These are phyloP conservation scores for Vanilla planifolia DNA, from an alignment of 106 monocot genomes.

Conservation along the genomic window DNA sequence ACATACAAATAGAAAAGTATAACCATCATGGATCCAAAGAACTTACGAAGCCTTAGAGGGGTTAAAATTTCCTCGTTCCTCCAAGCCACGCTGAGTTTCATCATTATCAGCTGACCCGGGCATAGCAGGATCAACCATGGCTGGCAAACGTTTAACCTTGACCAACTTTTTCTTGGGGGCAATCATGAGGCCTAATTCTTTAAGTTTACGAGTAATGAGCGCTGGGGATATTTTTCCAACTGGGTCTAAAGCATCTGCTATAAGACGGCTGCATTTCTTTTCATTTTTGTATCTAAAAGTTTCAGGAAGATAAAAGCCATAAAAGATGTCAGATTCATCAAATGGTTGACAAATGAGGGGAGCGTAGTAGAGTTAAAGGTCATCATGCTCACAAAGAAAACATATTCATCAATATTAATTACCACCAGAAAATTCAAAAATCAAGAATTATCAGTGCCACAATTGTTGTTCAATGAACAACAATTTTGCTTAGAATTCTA, in stretches of 20 bases:
- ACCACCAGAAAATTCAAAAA: too few relatives aligned
- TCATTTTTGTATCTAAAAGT: conserved; percentile 65
- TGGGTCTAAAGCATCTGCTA: conserved; percentile 62
- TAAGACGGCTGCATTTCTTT: conserved; percentile 41
- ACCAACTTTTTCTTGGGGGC: conserved; percentile 24
- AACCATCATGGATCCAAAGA: neutral
- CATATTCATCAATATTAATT: too few relatives aligned
- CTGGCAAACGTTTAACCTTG: neutral
- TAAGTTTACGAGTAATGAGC: conserved; percentile 59
- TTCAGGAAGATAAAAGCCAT: neutral
- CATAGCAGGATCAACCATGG: neutral
- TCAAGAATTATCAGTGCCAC: too few relatives aligned
- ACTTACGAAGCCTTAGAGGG: conserved; percentile 1
- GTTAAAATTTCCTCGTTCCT: neutral
- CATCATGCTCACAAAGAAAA: too few relatives aligned
- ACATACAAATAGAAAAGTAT: neutral
- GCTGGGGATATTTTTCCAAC: conserved; percentile 54
- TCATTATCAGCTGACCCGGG: neutral
- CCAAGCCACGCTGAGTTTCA: neutral
- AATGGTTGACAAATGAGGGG: too few relatives aligned
- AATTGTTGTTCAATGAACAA: too few relatives aligned
- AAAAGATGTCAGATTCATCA: conserved; percentile 1
- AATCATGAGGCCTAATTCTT: conserved; percentile 47
- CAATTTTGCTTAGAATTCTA: neutral
- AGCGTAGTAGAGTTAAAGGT: too few relatives aligned